Evolutionary conservation across 805 yeast genomes (phyloP).

Genomic region (Candida ulmi): DNA sequence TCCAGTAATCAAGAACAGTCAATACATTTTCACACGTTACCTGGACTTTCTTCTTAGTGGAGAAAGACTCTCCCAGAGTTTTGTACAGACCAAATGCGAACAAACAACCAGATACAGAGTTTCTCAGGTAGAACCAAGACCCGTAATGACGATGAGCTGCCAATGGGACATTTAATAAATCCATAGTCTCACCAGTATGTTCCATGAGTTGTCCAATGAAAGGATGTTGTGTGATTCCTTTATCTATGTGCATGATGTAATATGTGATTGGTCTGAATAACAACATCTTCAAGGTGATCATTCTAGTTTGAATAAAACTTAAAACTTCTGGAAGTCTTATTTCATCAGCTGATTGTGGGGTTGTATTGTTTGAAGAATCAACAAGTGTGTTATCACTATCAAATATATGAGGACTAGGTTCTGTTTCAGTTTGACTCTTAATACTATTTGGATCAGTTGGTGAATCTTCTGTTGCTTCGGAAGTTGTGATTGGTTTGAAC

Average conservation of each 20-base stretch:
- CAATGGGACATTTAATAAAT: slow-evolving; percentile 15
- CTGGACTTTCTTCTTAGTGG: slow-evolving; percentile 6
- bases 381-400: background rate
- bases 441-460: too few relatives aligned
- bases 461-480: background rate
- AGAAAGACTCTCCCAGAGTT: slow-evolving; percentile 8
- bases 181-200: slow-evolving; percentile 15
- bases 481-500: slow-evolving; percentile 6
- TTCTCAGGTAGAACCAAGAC: slow-evolving; percentile 21
- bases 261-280: slow-evolving; percentile 19
- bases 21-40: slow-evolving; percentile 4
- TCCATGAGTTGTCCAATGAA: slow-evolving; percentile 12
- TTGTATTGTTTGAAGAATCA: background rate
- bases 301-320: slow-evolving; percentile 17
- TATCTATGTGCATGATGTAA: slow-evolving; percentile 13
- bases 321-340: slow-evolving; percentile 17
- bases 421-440: too few relatives aligned
- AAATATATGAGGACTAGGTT: too few relatives aligned
- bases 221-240: slow-evolving; percentile 4
- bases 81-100: slow-evolving; percentile 8
- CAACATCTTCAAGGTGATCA: slow-evolving; percentile 15
- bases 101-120: slow-evolving; percentile 7
- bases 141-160: slow-evolving; percentile 23
- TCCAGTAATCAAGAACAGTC: slow-evolving; percentile 16
- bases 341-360: slow-evolving; percentile 6